These are phyloP conservation scores for Hymenoscyphus infarciens DNA, from an alignment of 2,329 filamentous ascomycete genomes.

Conservation along the genomic window DNA sequence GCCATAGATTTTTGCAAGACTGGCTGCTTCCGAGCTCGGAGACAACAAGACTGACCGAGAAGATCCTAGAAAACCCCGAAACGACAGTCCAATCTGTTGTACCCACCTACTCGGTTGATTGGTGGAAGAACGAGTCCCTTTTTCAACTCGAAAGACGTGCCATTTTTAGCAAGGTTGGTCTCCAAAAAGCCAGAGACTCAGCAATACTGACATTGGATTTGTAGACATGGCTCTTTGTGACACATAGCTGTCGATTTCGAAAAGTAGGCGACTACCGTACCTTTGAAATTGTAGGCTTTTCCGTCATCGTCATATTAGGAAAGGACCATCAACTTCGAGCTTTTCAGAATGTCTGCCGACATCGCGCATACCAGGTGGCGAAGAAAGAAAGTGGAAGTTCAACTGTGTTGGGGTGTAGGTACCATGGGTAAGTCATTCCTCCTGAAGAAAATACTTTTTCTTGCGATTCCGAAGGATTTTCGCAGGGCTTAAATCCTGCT, in stretches of 20 bases:
- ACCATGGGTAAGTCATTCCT: slow-evolving; percentile 24
- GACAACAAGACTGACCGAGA: neutral
- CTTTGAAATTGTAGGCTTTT: slow-evolving; percentile 29
- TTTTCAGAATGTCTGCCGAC: slow-evolving; percentile 34
- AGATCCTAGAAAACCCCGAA: neutral
- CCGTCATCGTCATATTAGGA: slow-evolving; percentile 30
- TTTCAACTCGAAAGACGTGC: slow-evolving; percentile 29
- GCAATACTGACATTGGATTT: neutral
- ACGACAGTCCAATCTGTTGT: neutral
- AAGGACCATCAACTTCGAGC: slow-evolving; percentile 29
- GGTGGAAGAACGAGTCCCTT: slow-evolving; percentile 27
- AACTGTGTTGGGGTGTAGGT: slow-evolving; percentile 30
- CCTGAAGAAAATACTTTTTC: no score
- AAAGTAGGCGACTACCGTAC: slow-evolving; percentile 33
- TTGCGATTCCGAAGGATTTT: no score
- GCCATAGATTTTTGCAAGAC: neutral
- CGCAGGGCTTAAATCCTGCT: neutral
- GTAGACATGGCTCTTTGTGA: slow-evolving; percentile 31
- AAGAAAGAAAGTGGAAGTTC: slow-evolving; percentile 32
- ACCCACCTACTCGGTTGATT: slow-evolving; percentile 6
- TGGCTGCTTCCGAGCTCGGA: neutral
- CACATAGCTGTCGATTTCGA: slow-evolving; percentile 27
- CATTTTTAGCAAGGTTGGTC: slow-evolving; percentile 31
- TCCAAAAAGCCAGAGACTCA: neutral
- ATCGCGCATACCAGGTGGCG: slow-evolving; percentile 32